phyloP scores from a whole-genome alignment of 2,329 filamentous ascomycete species.

The Tolypocladium nubicola region DNA sequence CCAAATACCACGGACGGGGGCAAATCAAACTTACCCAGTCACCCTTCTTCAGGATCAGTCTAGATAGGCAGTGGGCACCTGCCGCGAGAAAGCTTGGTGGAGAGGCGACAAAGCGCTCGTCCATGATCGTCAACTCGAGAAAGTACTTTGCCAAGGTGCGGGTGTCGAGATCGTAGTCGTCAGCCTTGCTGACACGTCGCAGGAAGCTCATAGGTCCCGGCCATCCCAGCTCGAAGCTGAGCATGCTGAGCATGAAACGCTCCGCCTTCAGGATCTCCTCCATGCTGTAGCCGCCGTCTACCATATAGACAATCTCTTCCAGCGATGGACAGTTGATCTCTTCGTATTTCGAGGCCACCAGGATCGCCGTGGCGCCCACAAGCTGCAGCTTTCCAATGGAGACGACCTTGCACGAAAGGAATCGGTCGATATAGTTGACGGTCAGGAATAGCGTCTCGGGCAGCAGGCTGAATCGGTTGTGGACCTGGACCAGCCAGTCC shows the following conservation, averaged over 20 bases:
- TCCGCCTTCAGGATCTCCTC: slow-evolving; percentile 97
- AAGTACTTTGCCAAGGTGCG: slow-evolving; percentile 96
- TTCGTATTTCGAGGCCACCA: slow-evolving; percentile 95
- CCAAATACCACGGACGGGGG: too few relatives aligned
- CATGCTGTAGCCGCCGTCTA: slow-evolving; percentile 77
- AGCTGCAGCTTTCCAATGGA: slow-evolving; percentile 92
- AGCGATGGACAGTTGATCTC: slow-evolving; percentile 97
- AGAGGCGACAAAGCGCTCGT: slow-evolving; percentile 89
- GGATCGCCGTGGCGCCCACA: slow-evolving; percentile 89
- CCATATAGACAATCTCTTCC: slow-evolving; percentile 96
- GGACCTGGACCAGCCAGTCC: slow-evolving; percentile 97
- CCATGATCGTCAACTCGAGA: slow-evolving; percentile 92
- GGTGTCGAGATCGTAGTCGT: slow-evolving; percentile 94
- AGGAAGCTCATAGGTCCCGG: slow-evolving; percentile 99
- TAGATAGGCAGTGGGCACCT: slow-evolving; percentile 83
- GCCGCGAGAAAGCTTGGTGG: slow-evolving; percentile 86
- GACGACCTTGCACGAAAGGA: slow-evolving; percentile 88
- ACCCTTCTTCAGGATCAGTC: slow-evolving; percentile 81
- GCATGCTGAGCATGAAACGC: slow-evolving; percentile 95
- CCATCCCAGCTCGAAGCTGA: slow-evolving; percentile 92
- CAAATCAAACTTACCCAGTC: slow-evolving; percentile 63
- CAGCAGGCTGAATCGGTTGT: slow-evolving; percentile 79
- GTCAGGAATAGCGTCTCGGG: slow-evolving; percentile 92
- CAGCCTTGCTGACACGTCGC: slow-evolving; percentile 92
- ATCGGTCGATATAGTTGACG: slow-evolving; percentile 95